These are phyloP conservation scores for Tetrahymena thermophila DNA, from an alignment of 73 alveolate species.

Conservation along the genomic window DNA sequence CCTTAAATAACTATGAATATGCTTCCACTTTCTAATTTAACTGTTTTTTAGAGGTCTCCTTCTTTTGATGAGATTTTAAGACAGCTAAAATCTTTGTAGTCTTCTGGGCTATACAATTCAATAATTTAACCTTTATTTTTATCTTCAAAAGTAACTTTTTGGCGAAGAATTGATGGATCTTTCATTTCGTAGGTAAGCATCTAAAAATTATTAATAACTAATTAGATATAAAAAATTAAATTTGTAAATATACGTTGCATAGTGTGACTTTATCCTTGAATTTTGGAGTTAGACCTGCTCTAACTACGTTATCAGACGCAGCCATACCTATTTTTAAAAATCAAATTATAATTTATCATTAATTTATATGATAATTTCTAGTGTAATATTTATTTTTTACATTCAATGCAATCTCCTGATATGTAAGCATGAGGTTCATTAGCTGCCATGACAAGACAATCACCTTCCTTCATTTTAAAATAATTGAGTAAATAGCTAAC, in stretches of 20 bases:
- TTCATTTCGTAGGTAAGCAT: neutral
- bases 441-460: constrained; percentile 81
- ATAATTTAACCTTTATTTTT: neutral
- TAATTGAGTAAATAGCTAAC: constrained; percentile 86
- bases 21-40: neutral
- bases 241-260: neutral
- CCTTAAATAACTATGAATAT: neutral
- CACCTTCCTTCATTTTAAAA: constrained; percentile 77
- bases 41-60: neutral
- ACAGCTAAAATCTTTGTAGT: neutral
- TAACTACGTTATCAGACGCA: constrained; percentile 96
- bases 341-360: neutral
- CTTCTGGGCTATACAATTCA: neutral
- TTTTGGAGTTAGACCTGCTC: constrained; percentile 98
- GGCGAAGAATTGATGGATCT: neutral
- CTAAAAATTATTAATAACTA: neutral
- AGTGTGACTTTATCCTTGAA: constrained; percentile 55
- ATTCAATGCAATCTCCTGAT: constrained; percentile 94
- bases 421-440: constrained; percentile 97
- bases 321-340: constrained; percentile 62
- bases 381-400: neutral
- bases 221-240: neutral
- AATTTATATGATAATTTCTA: neutral
- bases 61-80: neutral
- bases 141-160: neutral